Base-by-base conservation (phyloP, 1,284 basidiomycete species). In the Cystobasidium slooffiae region DNA sequence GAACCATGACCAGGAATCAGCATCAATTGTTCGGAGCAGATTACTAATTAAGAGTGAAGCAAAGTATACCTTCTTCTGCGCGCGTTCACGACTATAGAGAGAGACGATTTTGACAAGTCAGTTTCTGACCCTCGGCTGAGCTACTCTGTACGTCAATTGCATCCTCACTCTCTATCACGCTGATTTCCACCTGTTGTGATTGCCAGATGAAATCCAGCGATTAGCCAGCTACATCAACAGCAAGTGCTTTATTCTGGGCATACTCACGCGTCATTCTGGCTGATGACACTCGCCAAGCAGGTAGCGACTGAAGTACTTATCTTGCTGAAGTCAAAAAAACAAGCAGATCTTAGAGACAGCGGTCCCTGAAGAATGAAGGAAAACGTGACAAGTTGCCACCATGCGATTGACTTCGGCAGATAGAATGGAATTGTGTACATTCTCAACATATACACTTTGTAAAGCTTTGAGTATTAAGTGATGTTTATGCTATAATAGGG, bases 41-140 rank as follows among this genome's bases (percentile, higher is more conserved):
- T n/a, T n/a, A n/a, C n/a, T n/a, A n/a, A n/a, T n/a, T n/a, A n/a
- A n/a, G n/a, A n/a, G n/a, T n/a, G n/a, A n/a, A n/a, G n/a, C n/a
- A n/a, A n/a, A n/a, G n/a, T n/a, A n/a, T n/a, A 67, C 64, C 64
- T 67, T 67, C 31, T 67, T 67, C 47, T 20, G 49, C 51, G 64
- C 64, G 37, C 64, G 64, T 44, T 67, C 64, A 47, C 64, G 64
- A 37, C 44, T 59, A 14, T 4, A 16, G 37, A 58, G 2, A 58
- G 6, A 37, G 4, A 58, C 14, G n/a, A n/a, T n/a, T n/a, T n/a
- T n/a, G n/a, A n/a, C n/a, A n/a, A 41, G 37, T 58, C 37, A 41
- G 37, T 41, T 14, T 5, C 16, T 14, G 4, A 39, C 8, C 46
- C 46, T 47, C 56, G n/a, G 56, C 37, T 39, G 7, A 16, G 31